A percentile compares a stretch with the other conserved stretches of the same genome.
These are phyloP conservation scores for Podaxis rugospora DNA, from an alignment of 768 basidiomycete genomes.

Conservation along the genomic window DNA sequence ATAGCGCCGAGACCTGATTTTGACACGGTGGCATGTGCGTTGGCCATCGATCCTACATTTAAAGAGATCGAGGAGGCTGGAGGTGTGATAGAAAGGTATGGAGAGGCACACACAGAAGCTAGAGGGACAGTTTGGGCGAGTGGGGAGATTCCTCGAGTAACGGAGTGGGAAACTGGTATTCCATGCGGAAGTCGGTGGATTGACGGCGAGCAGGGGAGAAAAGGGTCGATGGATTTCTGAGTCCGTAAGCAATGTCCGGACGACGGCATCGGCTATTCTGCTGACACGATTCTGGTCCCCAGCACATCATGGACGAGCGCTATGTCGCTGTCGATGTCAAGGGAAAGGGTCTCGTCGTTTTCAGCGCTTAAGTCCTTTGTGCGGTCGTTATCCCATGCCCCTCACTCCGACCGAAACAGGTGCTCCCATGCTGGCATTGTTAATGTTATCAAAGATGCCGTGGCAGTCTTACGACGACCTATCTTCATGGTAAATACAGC, in stretches of 20 bases:
- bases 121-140: conserved; percentile 68
- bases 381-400: background rate
- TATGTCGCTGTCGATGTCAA: conserved; percentile 73
- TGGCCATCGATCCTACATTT: conserved; percentile 72
- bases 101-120: conserved; percentile 62
- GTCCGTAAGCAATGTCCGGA: conserved; percentile 32
- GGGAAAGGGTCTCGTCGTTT: conserved; percentile 80
- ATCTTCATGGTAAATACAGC: conserved; percentile 60
- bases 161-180: conserved; percentile 64
- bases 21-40: conserved; percentile 51
- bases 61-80: conserved; percentile 53
- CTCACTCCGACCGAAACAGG: conserved; percentile 17
- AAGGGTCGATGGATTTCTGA: conserved; percentile 49
- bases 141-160: conserved; percentile 73
- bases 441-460: conserved; percentile 74
- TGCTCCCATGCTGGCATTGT: conserved; percentile 78
- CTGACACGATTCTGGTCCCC: background rate
- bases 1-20: conserved; percentile 62
- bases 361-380: conserved; percentile 64
- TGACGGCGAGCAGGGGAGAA: conserved; percentile 21
- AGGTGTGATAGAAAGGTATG: conserved; percentile 51
- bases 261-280: background rate
- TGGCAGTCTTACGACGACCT: conserved; percentile 57
- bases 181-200: conserved; percentile 65
- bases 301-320: conserved; percentile 83